Evolutionary conservation across 345 rosid genomes (phyloP).

Genomic region (Carallia pectinifolia): DNA sequence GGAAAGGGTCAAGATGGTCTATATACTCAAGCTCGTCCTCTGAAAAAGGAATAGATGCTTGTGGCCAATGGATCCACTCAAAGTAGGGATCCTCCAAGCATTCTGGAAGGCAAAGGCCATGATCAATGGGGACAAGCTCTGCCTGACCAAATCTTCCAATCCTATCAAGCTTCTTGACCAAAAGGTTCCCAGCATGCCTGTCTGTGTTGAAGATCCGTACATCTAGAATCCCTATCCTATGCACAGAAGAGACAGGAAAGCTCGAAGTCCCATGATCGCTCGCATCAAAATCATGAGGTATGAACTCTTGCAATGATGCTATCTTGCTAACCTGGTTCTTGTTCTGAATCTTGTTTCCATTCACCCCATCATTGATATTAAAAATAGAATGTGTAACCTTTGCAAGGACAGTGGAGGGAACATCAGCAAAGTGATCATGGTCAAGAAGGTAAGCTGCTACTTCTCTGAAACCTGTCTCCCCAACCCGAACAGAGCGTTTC

Average conservation of each 20-base stretch:
- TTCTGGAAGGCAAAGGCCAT: conserved; percentile 50
- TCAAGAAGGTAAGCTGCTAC: conserved; percentile 50
- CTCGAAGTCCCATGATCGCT: conserved; percentile 50
- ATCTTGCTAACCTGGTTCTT: conserved; percentile 39
- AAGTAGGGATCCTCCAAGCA: conserved; percentile 47
- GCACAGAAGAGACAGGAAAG: conserved; percentile 41
- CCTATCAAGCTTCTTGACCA: conserved; percentile 38
- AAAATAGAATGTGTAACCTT: conserved; percentile 40
- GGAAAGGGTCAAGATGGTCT: conserved; percentile 30
- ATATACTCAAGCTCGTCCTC: conserved; percentile 44
- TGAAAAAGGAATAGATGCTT: conserved; percentile 49
- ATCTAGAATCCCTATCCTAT: conserved; percentile 43
- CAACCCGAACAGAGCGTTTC: conserved; percentile 44
- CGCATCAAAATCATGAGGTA: conserved; percentile 51
- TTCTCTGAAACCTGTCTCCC: conserved; percentile 48
- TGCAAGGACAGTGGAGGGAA: conserved; percentile 46
- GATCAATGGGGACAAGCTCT: conserved; percentile 48
- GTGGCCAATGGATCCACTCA: conserved; percentile 52
- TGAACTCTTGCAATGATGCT: conserved; percentile 43
- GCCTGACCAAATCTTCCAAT: conserved; percentile 30
- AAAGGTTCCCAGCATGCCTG: conserved; percentile 47
- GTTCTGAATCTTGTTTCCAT: conserved; percentile 15
- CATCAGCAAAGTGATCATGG: conserved; percentile 39
- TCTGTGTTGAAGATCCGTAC: conserved; percentile 39
- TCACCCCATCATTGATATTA: conserved; percentile 37